Evolutionary conservation across 495 filamentous ascomycete genomes (phyloP).

Genomic region (Jackrogersella minutella): DNA sequence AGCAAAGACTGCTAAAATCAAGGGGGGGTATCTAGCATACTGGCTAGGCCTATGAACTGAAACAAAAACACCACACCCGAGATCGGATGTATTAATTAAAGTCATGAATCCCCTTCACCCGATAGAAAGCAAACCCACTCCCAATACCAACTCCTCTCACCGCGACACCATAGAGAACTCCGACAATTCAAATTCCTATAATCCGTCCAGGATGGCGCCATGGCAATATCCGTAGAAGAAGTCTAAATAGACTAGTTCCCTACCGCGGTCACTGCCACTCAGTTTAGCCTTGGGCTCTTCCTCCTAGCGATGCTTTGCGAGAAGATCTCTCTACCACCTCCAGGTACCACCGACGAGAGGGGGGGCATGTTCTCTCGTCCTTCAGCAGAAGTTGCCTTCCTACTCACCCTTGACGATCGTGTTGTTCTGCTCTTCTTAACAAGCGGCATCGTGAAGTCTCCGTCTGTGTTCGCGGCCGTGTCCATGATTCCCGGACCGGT

Average conservation of each 20-base stretch:
- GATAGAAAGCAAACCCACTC: slow-evolving; percentile 3
- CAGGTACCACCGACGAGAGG: slow-evolving; percentile 42
- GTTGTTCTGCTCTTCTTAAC: slow-evolving; percentile 64
- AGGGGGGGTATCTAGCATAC: slow-evolving; percentile 40
- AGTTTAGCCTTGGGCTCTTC: slow-evolving; percentile 61
- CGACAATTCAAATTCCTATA: slow-evolving; percentile 2
- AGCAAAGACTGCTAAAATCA: neutral
- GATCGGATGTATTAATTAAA: neutral
- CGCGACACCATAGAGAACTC: slow-evolving; percentile 1
- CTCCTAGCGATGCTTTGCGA: slow-evolving; percentile 55
- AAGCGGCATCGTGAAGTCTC: slow-evolving; percentile 56
- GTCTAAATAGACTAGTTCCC: neutral
- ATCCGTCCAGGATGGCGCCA: neutral
- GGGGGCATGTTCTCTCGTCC: slow-evolving; percentile 69
- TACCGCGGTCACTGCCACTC: neutral
- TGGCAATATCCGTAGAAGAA: neutral
- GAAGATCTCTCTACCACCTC: slow-evolving; percentile 46
- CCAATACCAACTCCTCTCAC: slow-evolving; percentile 7
- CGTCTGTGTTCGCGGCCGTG: slow-evolving; percentile 30
- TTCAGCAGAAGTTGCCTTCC: slow-evolving; percentile 57
- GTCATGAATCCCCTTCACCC: neutral
- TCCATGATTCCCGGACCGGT: slow-evolving; percentile 23
- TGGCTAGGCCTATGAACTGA: slow-evolving; percentile 2
- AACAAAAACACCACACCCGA: slow-evolving; percentile 1
- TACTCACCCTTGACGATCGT: slow-evolving; percentile 47